A percentile compares a stretch with the other conserved stretches of the same genome.
Conservation (phyloP, 805 yeast species). For the Candida insectorum region DNA sequence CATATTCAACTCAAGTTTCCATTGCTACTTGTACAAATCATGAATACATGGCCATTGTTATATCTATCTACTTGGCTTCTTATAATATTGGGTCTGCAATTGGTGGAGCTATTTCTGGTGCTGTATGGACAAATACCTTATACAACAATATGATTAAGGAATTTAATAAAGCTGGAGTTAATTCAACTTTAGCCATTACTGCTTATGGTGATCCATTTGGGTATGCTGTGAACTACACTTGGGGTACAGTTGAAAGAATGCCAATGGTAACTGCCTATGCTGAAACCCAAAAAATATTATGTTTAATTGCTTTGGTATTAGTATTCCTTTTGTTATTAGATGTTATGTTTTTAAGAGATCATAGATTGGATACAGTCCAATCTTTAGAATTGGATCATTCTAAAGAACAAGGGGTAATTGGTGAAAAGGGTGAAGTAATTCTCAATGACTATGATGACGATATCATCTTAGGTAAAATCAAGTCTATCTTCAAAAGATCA, state of each 20-base stretch:
- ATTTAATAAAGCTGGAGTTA: conserved; percentile 22
- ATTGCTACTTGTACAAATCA: conserved; percentile 58
- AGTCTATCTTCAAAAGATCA: conserved; percentile 4
- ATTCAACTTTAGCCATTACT: conserved; percentile 20
- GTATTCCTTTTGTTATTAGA: conserved; percentile 49
- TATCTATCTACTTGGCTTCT: conserved; percentile 54
- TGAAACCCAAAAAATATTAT: conserved; percentile 55
- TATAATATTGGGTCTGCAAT: conserved; percentile 63
- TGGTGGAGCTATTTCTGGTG: conserved; percentile 65
- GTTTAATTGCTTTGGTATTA: conserved; percentile 53
- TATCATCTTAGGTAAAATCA: conserved; percentile 12
- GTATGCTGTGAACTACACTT: conserved; percentile 44
- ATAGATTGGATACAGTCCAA: conserved; percentile 37
- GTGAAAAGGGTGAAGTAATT: conserved; percentile 16
- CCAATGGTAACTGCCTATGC: conserved; percentile 58
- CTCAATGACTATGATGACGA: conserved; percentile 26
- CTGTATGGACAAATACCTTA: conserved; percentile 64
- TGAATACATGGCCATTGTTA: conserved; percentile 60
- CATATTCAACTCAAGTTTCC: conserved; percentile 60
- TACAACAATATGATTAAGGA: conserved; percentile 40
- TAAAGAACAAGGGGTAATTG: conserved; percentile 16
- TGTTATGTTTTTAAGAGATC: conserved; percentile 53
- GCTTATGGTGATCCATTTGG: conserved; percentile 46
- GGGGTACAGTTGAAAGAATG: conserved; percentile 63
- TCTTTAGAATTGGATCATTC: conserved; percentile 17